These are phyloP conservation scores for Mollisiaceae sp. DNA, from an alignment of 2,329 filamentous ascomycete genomes.

Conservation along the genomic window DNA sequence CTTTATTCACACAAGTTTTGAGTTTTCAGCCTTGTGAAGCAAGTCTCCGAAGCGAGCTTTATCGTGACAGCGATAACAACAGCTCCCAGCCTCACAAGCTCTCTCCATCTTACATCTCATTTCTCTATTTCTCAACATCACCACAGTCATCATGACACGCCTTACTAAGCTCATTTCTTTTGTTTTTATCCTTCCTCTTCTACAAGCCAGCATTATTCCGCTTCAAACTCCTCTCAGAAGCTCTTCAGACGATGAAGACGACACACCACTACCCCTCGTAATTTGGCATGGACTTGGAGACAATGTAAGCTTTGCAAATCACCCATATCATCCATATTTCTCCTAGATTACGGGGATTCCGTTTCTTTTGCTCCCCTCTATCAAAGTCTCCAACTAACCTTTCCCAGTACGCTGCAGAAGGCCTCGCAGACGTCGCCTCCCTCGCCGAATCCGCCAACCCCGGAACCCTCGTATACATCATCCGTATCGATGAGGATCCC, in stretches of 20 bases:
- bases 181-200: neutral
- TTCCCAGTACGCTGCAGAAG: slow-evolving; percentile 67
- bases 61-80: slow-evolving; percentile 1
- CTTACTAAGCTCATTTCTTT: slow-evolving; percentile 1
- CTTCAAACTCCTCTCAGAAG: neutral
- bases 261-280: slow-evolving; percentile 82
- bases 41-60: neutral
- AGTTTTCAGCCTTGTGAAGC: neutral
- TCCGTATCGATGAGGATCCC: slow-evolving; percentile 68
- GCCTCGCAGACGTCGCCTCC: slow-evolving; percentile 72
- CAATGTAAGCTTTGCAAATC: slow-evolving; percentile 46
- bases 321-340: neutral
- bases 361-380: neutral
- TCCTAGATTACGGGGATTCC: neutral
- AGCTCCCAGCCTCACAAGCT: neutral
- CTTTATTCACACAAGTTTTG: neutral
- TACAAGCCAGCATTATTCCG: neutral
- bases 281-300: slow-evolving; percentile 91
- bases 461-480: slow-evolving; percentile 82
- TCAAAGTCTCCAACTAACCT: neutral
- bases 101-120: neutral
- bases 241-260: slow-evolving; percentile 42
- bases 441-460: slow-evolving; percentile 77
- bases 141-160: slow-evolving; percentile 2
- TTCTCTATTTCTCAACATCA: neutral